Conservation (phyloP, 805 yeast genomes). For the Lipomyces yamanashiensis region DNA sequence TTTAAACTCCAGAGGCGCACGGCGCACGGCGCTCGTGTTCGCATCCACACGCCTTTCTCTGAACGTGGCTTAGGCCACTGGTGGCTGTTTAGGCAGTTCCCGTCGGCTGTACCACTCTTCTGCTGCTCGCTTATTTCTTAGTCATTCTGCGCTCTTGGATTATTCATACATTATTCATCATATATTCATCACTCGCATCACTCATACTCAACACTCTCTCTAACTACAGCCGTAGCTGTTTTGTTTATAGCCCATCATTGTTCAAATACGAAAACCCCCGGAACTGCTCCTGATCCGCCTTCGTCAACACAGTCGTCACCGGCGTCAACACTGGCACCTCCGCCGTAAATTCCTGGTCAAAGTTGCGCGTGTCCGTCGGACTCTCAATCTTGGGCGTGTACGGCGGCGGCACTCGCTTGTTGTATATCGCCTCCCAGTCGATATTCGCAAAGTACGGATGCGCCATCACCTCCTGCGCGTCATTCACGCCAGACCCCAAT, state of each 20-base stretch:
- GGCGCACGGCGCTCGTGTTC: conserved; percentile 20
- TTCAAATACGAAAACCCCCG: conserved; percentile 88
- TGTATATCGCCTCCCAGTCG: conserved; percentile 82
- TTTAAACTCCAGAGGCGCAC: conserved; percentile 16
- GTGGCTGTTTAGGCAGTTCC: conserved; percentile 8
- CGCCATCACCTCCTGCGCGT: conserved; percentile 92
- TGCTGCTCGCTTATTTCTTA: conserved; percentile 3
- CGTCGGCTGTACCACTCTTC: conserved; percentile 4
- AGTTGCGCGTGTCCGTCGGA: conserved; percentile 89
- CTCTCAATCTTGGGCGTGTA: conserved; percentile 84
- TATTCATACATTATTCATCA: not conserved
- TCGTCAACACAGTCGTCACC: conserved; percentile 81
- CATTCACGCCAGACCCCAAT: conserved; percentile 84
- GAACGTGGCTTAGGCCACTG: not conserved
- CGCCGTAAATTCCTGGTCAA: conserved; percentile 81
- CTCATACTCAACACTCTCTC: not conserved
- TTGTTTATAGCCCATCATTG: conserved; percentile 18
- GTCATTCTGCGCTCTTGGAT: not conserved
- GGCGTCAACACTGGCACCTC: conserved; percentile 61
- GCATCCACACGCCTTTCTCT: not conserved
- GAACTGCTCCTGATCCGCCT: conserved; percentile 93
- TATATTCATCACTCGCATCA: not conserved
- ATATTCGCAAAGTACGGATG: conserved; percentile 93
- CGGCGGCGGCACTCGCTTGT: conserved; percentile 79
- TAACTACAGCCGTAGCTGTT: not conserved